These are phyloP conservation scores for Crithidia acanthocephali DNA, from an alignment of 208 protist species.

Conservation along the genomic window DNA sequence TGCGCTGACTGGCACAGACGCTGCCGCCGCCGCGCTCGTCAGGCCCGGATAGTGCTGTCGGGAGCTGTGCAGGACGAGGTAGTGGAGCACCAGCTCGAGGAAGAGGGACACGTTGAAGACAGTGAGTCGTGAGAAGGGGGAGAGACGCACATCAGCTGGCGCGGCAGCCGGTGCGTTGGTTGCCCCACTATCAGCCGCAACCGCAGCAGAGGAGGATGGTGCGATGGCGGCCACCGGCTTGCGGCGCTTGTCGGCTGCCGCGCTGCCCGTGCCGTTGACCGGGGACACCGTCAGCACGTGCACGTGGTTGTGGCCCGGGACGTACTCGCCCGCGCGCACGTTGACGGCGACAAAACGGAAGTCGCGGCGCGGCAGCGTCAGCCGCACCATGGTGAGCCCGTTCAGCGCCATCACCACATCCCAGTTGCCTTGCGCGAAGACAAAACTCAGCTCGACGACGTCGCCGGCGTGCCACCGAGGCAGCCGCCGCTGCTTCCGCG, in stretches of 20 bases:
- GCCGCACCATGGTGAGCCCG: constrained; percentile 40
- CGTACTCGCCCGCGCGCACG: constrained; percentile 21
- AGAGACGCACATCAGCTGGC: constrained; percentile 34
- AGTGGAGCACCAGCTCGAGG: constrained; percentile 32
- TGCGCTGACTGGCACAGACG: neutral
- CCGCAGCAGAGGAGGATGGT: neutral
- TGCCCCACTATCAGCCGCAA: neutral
- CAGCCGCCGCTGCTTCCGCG: constrained; percentile 32
- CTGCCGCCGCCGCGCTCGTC: neutral
- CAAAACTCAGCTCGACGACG: constrained; percentile 47
- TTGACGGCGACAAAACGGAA: constrained; percentile 35
- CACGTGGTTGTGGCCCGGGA: constrained; percentile 26
- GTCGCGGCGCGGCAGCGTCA: constrained; percentile 42
- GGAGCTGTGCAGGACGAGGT: constrained; percentile 36
- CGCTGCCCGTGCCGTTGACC: neutral
- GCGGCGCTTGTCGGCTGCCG: neutral
- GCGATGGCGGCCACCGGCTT: neutral
- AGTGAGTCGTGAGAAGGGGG: constrained; percentile 29
- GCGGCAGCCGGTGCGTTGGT: neutral
- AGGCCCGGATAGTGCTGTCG: constrained; percentile 6
- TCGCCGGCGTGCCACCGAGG: constrained; percentile 50
- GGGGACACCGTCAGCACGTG: constrained; percentile 34
- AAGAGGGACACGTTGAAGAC: constrained; percentile 35
- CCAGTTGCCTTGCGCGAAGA: constrained; percentile 47
- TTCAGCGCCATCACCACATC: constrained; percentile 55